Base-by-base conservation (phyloP, 345 rosid species). In the Dipteronia sinensis region DNA sequence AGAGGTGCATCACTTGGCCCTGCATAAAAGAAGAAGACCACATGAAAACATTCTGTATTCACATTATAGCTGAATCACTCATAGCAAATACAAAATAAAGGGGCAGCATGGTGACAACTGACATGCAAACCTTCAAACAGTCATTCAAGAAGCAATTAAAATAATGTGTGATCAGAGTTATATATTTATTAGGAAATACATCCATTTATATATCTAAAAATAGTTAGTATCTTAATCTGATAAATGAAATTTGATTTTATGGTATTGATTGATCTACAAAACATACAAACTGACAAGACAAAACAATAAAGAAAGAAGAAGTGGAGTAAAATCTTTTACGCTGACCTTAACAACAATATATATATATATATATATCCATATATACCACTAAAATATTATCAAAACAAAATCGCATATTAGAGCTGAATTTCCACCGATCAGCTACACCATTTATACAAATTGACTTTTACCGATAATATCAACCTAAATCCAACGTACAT, bases 1-100 rank as follows among this genome's bases (percentile, higher is more conserved):
- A 96, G 94, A 74, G 99, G 99, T 49, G 93, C 90, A 77, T 96
- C 99, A 29, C 83, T 90, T 17, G 97, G 99, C 73, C 98, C 98
- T 94, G 72, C 29, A 75, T 10, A 49, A 68, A 78, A 75, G 72
- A 72, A 67, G 77, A 75, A 65, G 73, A 73, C 42, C 53, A 19
- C 56, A 75, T 65, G 61, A 77, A 55, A 62, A 53, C 70, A 76
- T 53, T 13, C 29, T 31, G 42, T 20, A 34, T 67, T 72, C 78
- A 70, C 29, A 75, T 15, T 31, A 67, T 20, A 63, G 76, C 25
- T 47, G 22, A 72, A 78, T 6, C 63, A 59, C 34, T 40, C 65
- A 61, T 53, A 53, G 38, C 44, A 56, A 53, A 63, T 11, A 65
- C 20, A 31, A 58, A 58, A 72, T 8, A 23, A 65, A 0, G 10